Evolutionary conservation across 2,329 filamentous ascomycete genomes (phyloP).

Genomic region (Calonectria multiphialidica): DNA sequence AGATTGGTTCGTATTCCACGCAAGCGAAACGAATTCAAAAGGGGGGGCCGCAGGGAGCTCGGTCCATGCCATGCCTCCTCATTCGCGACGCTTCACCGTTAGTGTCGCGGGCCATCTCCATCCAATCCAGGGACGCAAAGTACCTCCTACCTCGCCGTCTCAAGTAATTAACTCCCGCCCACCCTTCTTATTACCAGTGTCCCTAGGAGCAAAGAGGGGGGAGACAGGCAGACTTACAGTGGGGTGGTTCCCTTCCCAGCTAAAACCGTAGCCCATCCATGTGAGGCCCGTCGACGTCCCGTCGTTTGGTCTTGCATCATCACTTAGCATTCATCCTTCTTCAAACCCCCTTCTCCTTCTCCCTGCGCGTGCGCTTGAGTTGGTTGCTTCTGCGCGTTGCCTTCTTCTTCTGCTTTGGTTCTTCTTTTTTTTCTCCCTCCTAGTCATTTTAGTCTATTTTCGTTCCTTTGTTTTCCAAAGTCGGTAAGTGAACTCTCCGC

Average conservation of each 20-base stretch:
- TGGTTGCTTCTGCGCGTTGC: constrained; percentile 16
- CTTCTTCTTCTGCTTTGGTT: constrained; percentile 16
- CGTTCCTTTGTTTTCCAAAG: constrained; percentile 31
- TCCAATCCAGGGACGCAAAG: constrained; percentile 12
- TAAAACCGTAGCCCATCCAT: constrained; percentile 14
- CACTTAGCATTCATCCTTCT: constrained; percentile 19
- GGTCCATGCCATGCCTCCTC: constrained; percentile 1
- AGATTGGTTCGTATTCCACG: not conserved
- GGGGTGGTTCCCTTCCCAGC: constrained; percentile 11
- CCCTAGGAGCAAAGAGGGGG: constrained; percentile 4
- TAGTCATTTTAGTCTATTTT: constrained; percentile 26
- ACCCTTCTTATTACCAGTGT: constrained; percentile 6
- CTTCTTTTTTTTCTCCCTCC: not conserved
- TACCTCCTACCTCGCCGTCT: constrained; percentile 19
- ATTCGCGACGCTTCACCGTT: constrained; percentile 11
- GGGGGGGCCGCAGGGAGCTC: not conserved
- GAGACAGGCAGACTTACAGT: not conserved
- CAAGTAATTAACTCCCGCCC: constrained; percentile 8
- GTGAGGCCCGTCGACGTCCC: constrained; percentile 5
- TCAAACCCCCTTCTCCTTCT: constrained; percentile 10
- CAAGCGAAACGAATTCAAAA: constrained; percentile 4
- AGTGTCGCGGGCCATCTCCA: constrained; percentile 18
- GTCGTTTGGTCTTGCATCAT: constrained; percentile 28
- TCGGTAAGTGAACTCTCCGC: constrained; percentile 27
- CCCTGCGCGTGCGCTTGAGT: constrained; percentile 18